Evolutionary conservation across 2,329 filamentous ascomycete species (phyloP), one percentile per base, ranked within the genome.

Genomic region (Xylariaceae sp.): DNA sequence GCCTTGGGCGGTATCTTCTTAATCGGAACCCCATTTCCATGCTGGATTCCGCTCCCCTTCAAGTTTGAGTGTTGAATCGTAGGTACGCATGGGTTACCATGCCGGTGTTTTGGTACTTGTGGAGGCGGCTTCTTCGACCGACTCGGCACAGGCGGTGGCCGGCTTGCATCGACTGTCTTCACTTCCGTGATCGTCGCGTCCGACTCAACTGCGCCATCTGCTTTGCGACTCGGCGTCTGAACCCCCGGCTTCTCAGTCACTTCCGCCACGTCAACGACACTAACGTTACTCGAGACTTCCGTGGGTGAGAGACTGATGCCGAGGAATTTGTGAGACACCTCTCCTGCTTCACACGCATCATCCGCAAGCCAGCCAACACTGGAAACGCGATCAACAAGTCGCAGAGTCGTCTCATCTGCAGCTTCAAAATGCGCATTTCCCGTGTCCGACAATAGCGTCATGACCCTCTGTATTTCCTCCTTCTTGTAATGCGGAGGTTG

Each of bases 401-500:
- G 84, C 44, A 90, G 71, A 0, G 90, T 93, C 0, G 90, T 95
- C 66, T 90, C 87, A 63, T 94, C 90, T 2, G 88, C 86, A 1
- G 89, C 89, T 10, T 88, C 88, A 73, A 94, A 94, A 71, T 95
- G 90, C 2, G 80, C 81, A 60, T 85, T 88, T 15, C 83, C 83
- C 1, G 82, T 81, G 2, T 86, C 84, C 7, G 82, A 80, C 2
- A 97, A 81, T 11, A 95, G 83, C 55, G 81, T 81, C 13, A 99
- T 80, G 23, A 96, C 81, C 62, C 85, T 87, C 45, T 88, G 77
- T 47, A 99, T 84, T 71, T 97, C 93, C 48, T 92, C 85, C 35
- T 87, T 85, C 73, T 97, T 99, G 80, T 99, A 97, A 72, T 96
- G 87, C 1, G 90, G 91, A 17, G 92, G 87, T 56, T 90, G 82